A percentile compares a stretch with the other conserved stretches of the same genome.
phyloP scores from a whole-genome alignment of 2,329 filamentous ascomycete genomes.

The Dactylellina drechsleri region DNA sequence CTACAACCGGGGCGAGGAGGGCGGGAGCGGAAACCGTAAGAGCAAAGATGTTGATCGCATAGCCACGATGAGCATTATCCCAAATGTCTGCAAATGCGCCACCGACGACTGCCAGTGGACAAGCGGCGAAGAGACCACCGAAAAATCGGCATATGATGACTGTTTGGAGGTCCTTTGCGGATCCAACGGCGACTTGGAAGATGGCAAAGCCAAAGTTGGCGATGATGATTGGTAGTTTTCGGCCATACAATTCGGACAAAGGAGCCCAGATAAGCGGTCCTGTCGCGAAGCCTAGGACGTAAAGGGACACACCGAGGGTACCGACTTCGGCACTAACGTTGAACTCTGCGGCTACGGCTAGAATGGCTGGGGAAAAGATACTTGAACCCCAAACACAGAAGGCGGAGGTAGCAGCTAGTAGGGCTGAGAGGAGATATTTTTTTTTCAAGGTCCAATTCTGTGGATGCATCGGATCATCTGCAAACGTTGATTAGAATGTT shows the following conservation, averaged over 20 bases:
- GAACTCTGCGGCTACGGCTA: conserved; percentile 69
- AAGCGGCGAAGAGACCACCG: conserved; percentile 76
- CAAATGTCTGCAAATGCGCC: conserved; percentile 79
- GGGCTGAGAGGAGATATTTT: conserved; percentile 77
- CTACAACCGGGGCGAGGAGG: conserved; percentile 74
- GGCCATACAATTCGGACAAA: conserved; percentile 76
- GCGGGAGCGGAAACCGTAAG: conserved; percentile 75
- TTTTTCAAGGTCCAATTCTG: conserved; percentile 85
- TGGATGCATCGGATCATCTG: conserved; percentile 81
- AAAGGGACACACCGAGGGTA: conserved; percentile 73
- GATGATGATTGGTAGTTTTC: conserved; percentile 71
- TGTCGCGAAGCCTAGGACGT: conserved; percentile 77
- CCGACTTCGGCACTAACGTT: conserved; percentile 72
- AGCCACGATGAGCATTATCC: conserved; percentile 71
- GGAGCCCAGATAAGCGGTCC: conserved; percentile 79
- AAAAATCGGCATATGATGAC: conserved; percentile 79
- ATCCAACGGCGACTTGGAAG: conserved; percentile 73
- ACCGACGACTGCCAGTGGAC: conserved; percentile 74
- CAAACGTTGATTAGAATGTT: conserved; percentile 1
- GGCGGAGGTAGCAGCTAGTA: conserved; percentile 79
- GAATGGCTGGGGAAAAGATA: conserved; percentile 76
- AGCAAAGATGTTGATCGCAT: conserved; percentile 70
- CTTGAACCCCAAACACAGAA: conserved; percentile 77
- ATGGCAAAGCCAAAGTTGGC: conserved; percentile 76
- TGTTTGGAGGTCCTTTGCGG: conserved; percentile 74